Percentiles rank a stretch among this genome's conserved stretches.
phyloP scores from a whole-genome alignment of 805 yeast species.

The Kluyveromyces nonfermentans region DNA sequence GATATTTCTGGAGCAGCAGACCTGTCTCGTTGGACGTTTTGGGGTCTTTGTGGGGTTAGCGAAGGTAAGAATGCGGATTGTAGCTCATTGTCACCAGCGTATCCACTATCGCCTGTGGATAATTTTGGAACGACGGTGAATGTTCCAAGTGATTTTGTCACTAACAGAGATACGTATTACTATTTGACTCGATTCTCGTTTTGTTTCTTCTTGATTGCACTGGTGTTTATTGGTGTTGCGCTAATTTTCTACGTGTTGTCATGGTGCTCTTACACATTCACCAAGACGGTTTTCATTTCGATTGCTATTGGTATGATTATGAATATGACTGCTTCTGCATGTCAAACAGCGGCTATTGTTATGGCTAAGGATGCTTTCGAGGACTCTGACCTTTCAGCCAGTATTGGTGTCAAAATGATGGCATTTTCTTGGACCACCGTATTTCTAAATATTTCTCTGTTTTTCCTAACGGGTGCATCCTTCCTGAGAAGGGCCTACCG shows the following conservation, averaged over 20 bases:
- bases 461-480: constrained; percentile 12
- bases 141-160: constrained; percentile 46
- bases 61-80: constrained; percentile 28
- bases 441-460: constrained; percentile 25
- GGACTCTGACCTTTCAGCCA: constrained; percentile 34
- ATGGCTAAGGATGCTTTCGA: constrained; percentile 64
- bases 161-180: constrained; percentile 47
- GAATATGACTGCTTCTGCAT: constrained; percentile 52
- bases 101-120: constrained; percentile 66
- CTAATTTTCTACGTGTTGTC: constrained; percentile 47
- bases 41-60: constrained; percentile 45
- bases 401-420: constrained; percentile 47
- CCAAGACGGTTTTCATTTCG: constrained; percentile 45
- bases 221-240: constrained; percentile 55
- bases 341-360: constrained; percentile 72
- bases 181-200: constrained; percentile 60
- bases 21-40: constrained; percentile 69
- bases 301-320: constrained; percentile 43
- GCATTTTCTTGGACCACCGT: constrained; percentile 69
- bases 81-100: constrained; percentile 47
- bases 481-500: constrained; percentile 17
- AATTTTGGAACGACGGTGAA: constrained; percentile 48
- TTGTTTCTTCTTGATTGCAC: constrained; percentile 50
- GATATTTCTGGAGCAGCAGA: constrained; percentile 39
- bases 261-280: constrained; percentile 46